phyloP scores from a whole-genome alignment of 768 basidiomycete genomes.

The Lentinus tigrinus region DNA sequence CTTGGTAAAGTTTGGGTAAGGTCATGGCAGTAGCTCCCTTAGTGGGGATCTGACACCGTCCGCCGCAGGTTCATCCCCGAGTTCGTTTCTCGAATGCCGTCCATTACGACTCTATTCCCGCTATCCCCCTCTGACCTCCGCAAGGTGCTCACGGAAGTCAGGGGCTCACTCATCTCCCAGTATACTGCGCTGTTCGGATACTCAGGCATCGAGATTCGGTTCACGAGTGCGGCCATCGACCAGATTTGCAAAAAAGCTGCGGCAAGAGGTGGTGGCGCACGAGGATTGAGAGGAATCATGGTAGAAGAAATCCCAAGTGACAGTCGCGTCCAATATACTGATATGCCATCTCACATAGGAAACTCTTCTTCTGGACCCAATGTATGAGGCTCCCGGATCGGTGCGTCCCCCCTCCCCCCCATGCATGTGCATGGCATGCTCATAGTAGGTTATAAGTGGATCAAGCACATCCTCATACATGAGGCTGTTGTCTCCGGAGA shows the following conservation, averaged over 20 bases:
- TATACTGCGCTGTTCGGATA: constrained; percentile 82
- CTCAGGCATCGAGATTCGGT: constrained; percentile 83
- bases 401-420: constrained; percentile 1
- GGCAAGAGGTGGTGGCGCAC: constrained; percentile 84
- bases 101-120: constrained; percentile 81
- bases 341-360: constrained; percentile 47
- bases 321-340: background rate
- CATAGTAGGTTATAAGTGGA: constrained; percentile 59
- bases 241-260: constrained; percentile 80
- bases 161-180: constrained; percentile 88
- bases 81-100: constrained; percentile 90
- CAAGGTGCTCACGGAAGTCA: constrained; percentile 89
- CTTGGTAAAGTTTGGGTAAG: constrained; percentile 79
- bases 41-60: background rate
- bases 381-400: constrained; percentile 91
- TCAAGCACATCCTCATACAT: constrained; percentile 81
- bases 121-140: constrained; percentile 81
- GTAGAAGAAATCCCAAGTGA: constrained; percentile 32
- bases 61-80: constrained; percentile 84
- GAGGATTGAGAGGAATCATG: constrained; percentile 89
- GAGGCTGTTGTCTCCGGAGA: constrained; percentile 67
- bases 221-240: constrained; percentile 77
- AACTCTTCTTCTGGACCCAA: constrained; percentile 76
- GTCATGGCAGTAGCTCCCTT: background rate
- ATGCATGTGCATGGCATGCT: constrained; percentile 1